These are phyloP conservation scores for Strobilomyces dryophilus DNA, from an alignment of 768 basidiomycete species.

Conservation along the genomic window DNA sequence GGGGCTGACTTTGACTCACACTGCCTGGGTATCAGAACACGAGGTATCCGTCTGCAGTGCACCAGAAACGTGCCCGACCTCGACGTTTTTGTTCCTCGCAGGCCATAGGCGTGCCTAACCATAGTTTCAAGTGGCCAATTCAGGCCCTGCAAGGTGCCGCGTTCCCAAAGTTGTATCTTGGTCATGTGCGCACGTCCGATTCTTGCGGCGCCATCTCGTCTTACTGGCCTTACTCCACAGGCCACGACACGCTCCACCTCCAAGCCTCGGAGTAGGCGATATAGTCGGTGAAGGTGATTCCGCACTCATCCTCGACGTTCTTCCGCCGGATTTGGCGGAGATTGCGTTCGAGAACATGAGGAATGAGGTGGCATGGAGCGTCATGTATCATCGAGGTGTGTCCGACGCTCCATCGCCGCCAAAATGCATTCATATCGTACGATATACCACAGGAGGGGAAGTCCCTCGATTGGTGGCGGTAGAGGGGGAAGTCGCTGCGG, in stretches of 20 bases:
- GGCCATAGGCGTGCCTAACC: constrained; percentile 1
- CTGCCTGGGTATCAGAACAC: constrained; percentile 9
- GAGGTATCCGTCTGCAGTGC: constrained; percentile 9
- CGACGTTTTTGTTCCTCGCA: constrained; percentile 2
- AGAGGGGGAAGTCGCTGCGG: constrained; percentile 48
- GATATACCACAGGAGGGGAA: constrained; percentile 57
- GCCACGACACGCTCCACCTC: constrained; percentile 18
- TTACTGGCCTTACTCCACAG: constrained; percentile 9
- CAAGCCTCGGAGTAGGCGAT: constrained; percentile 34
- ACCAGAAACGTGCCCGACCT: constrained; percentile 2
- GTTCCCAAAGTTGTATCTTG: neutral
- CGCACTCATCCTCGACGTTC: constrained; percentile 51
- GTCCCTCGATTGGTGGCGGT: constrained; percentile 65
- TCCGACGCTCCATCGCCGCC: neutral
- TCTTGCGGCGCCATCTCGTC: constrained; percentile 1
- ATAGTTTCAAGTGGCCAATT: neutral
- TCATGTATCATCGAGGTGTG: constrained; percentile 73
- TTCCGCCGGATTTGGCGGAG: constrained; percentile 53
- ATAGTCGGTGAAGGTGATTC: constrained; percentile 67
- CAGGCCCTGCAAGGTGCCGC: neutral
- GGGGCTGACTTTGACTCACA: constrained; percentile 5
- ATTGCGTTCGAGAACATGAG: constrained; percentile 54
- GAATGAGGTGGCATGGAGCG: constrained; percentile 66
- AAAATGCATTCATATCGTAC: constrained; percentile 1
- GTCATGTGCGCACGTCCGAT: constrained; percentile 14